phyloP scores from a whole-genome alignment of 495 filamentous ascomycete species.

The Jackrogersella multiformis region DNA sequence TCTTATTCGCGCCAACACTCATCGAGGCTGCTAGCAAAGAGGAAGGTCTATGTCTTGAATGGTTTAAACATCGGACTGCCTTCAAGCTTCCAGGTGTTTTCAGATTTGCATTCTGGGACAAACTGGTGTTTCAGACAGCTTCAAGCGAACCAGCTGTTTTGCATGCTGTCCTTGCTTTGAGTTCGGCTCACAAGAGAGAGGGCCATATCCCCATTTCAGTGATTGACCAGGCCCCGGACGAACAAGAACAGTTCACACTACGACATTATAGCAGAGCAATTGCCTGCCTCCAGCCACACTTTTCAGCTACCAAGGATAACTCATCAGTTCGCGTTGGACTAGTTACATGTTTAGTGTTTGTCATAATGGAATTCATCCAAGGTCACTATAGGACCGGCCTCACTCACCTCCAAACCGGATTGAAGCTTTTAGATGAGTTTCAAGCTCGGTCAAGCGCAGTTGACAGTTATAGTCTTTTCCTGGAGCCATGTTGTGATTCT shows the following conservation, averaged over 20 bases:
- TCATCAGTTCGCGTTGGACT: constrained; percentile 55
- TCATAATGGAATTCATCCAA: constrained; percentile 64
- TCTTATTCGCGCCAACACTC: constrained; percentile 16
- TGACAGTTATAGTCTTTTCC: constrained; percentile 20
- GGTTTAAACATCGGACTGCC: constrained; percentile 54
- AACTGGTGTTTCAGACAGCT: constrained; percentile 56
- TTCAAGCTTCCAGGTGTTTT: constrained; percentile 58
- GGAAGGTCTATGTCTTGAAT: constrained; percentile 49
- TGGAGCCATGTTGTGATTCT: constrained; percentile 32
- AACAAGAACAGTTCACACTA: constrained; percentile 50
- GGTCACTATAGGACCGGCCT: constrained; percentile 55
- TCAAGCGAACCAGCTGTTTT: constrained; percentile 59
- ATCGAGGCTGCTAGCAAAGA: constrained; percentile 29
- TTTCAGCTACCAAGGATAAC: constrained; percentile 31
- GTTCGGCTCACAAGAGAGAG: constrained; percentile 53
- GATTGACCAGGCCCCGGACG: constrained; percentile 20
- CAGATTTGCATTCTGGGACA: constrained; percentile 58
- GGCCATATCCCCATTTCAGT: constrained; percentile 12
- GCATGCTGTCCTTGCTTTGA: constrained; percentile 61
- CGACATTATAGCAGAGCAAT: constrained; percentile 60
- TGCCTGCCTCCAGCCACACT: constrained; percentile 46
- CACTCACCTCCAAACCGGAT: constrained; percentile 58
- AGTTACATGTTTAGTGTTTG: constrained; percentile 65
- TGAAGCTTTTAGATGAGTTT: constrained; percentile 45
- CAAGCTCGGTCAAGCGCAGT: constrained; percentile 20